A percentile compares a stretch with the other conserved stretches of the same genome.
phyloP scores from a whole-genome alignment of 1,284 basidiomycete species.

The Trichosporon ovoides region DNA sequence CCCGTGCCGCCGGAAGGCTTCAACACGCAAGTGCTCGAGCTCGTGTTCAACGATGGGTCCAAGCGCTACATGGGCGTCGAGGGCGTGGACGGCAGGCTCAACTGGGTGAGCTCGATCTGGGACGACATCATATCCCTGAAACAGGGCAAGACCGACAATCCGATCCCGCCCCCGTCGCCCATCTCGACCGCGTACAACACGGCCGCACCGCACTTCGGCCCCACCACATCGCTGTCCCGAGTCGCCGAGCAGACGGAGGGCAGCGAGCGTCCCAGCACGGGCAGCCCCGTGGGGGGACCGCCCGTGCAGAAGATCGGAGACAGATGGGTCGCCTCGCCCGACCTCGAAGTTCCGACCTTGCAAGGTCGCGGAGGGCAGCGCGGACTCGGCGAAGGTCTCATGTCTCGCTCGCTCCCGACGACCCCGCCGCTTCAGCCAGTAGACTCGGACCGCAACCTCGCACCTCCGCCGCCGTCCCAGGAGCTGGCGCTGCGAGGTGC shows the following conservation, averaged over 20 bases:
- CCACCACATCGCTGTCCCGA: conserved; percentile 6
- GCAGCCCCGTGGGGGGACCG: conserved; percentile 8
- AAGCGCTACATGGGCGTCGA: conserved; percentile 43
- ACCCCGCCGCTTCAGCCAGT: background rate
- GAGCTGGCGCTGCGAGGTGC: background rate
- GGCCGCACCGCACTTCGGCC: background rate
- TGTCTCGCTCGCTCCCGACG: background rate
- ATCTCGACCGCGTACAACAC: background rate
- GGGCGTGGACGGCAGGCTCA: conserved; percentile 35
- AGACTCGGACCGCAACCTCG: background rate
- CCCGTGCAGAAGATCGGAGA: conserved; percentile 42
- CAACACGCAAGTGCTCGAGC: conserved; percentile 40
- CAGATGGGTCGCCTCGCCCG: conserved; percentile 35
- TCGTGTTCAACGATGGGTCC: conserved; percentile 36
- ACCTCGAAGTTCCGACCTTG: background rate
- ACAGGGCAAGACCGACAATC: conserved; percentile 4
- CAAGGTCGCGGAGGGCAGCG: background rate
- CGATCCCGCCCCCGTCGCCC: background rate
- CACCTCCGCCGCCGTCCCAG: background rate
- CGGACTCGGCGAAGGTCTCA: background rate
- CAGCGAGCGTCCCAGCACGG: background rate
- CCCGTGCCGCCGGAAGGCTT: conserved; percentile 36
- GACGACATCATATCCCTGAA: conserved; percentile 3
- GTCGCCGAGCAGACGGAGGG: background rate
- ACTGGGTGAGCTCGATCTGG: conserved; percentile 45